Evolutionary conservation across 345 rosid genomes (phyloP).

Genomic region (Populus alba): DNA sequence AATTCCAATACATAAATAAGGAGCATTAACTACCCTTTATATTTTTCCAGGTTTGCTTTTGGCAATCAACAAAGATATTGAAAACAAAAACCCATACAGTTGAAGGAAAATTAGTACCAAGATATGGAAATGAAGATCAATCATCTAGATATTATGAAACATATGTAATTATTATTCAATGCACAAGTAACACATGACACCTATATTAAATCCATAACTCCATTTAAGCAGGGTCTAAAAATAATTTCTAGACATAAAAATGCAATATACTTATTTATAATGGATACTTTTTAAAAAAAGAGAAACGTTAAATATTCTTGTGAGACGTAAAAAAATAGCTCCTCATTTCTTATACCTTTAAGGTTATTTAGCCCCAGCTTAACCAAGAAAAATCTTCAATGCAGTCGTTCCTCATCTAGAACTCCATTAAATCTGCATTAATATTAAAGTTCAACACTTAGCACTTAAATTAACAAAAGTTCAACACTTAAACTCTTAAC

Average conservation of each 20-base stretch:
- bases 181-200: neutral
- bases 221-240: neutral
- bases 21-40: neutral
- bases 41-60: neutral
- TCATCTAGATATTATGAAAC: neutral
- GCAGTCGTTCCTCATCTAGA: constrained; percentile 88
- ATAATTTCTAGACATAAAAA: neutral
- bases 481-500: no score
- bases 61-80: neutral
- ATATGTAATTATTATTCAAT: neutral
- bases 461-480: no score
- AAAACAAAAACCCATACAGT: neutral
- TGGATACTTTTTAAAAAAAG: neutral
- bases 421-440: constrained; percentile 83
- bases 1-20: no score
- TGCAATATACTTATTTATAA: neutral
- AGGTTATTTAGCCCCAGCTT: constrained; percentile 93
- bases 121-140: neutral
- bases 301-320: constrained; percentile 52
- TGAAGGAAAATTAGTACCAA: neutral
- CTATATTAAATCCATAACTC: neutral
- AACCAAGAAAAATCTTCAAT: constrained; percentile 90
- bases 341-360: constrained; percentile 84
- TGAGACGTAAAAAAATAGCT: constrained; percentile 89
- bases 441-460: neutral